phyloP scores from a whole-genome alignment of 2,329 filamentous ascomycete species.

The Trichoderma semiorbis region DNA sequence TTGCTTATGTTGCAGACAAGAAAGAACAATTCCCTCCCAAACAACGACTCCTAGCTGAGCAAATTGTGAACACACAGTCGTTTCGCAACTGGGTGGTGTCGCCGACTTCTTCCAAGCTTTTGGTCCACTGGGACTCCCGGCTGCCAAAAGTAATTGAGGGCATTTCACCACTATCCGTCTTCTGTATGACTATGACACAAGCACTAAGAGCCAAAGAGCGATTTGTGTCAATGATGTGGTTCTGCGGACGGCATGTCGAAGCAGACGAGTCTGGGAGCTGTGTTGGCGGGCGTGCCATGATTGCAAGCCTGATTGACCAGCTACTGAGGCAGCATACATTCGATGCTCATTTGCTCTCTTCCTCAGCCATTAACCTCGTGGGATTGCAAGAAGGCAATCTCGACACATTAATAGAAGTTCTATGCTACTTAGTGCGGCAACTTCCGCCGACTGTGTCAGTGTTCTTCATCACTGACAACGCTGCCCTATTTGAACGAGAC shows the following conservation, averaged over 20 bases:
- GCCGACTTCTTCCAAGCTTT: not conserved
- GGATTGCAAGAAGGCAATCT: not conserved
- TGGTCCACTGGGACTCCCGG: not conserved
- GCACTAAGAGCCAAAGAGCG: not conserved
- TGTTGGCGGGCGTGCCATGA: constrained; percentile 12
- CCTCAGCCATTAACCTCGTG: not conserved
- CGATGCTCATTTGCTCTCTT: not conserved
- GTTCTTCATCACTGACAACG: not conserved
- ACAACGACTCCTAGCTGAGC: not conserved
- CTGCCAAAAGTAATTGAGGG: not conserved
- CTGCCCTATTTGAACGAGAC: not conserved
- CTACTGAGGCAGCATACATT: constrained; percentile 16
- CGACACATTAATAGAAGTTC: not conserved
- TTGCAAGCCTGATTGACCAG: constrained; percentile 18
- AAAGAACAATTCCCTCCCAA: not conserved
- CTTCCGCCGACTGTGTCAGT: not conserved
- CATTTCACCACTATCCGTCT: not conserved
- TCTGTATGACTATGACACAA: not conserved
- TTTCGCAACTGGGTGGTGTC: constrained; percentile 1
- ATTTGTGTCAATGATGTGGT: not conserved
- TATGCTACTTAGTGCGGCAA: not conserved
- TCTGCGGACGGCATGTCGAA: not conserved
- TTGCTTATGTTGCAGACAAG: not conserved
- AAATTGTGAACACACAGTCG: not conserved
- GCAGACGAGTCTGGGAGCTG: not conserved